Evolutionary conservation across 2,329 filamentous ascomycete genomes (phyloP), one percentile per base, ranked within the genome.

Genomic region (Berkeleyomyces rouxiae): DNA sequence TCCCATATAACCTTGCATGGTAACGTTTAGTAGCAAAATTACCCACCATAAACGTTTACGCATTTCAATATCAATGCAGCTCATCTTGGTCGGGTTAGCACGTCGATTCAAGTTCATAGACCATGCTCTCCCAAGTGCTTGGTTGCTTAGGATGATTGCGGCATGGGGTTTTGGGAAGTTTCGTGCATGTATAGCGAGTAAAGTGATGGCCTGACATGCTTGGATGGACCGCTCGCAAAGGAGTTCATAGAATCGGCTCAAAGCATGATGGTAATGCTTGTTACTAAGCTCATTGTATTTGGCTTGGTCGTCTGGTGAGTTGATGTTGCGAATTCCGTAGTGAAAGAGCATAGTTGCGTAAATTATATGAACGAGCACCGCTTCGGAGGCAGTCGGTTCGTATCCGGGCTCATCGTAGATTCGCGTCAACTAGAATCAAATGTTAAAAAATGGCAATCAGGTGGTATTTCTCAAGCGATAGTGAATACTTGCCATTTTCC

Each of bases 31-130:
- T 4, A 79, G 76, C 47, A 90, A 73, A 9, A 91, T 77, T 4
- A 78, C 78, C 86, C 88, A 95, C 77, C 89, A 95, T 0, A 84
- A 78, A 13, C 89, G 79, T 73, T 91, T 91, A 33, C 88, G 80
- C 72, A 91, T 71, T 70, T 95, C 88, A 64, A 87, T 81, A 4
- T 86, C 82, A 1, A 90, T 77, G n/a, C 75, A 78, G 0, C 77
- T 80, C 9, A 16, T 59, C 16, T 44, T 42, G 11, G 70, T 71
- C 61, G 76, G 74, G 6, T 72, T 73, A 3, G 72, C 71, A 66
- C 82, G 85, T 47, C 88, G 80, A 70, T 95, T 87, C 44, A 93
- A 75, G 16, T 88, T 85, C 46, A 90, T 74, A 68, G 93, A 88
- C 43, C 92, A 79, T 7, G 87, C 87, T 39, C 87, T 76, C 4